These are phyloP conservation scores for Taphrina wiesneri DNA, from an alignment of 1,139 yeast genomes.

Conservation along the genomic window DNA sequence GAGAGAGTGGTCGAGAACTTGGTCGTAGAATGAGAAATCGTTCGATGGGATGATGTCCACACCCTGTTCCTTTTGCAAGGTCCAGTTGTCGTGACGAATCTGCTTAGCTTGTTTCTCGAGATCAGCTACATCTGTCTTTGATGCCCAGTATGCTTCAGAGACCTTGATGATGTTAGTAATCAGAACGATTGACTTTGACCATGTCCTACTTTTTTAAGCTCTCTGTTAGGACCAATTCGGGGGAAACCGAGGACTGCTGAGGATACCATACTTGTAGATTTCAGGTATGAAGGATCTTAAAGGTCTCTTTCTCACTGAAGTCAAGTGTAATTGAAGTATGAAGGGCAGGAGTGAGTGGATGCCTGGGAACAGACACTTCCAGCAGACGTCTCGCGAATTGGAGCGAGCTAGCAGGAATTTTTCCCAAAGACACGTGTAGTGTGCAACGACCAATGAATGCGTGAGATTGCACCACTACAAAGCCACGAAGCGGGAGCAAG, in stretches of 20 bases:
- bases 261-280: conserved; percentile 31
- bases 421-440: neutral
- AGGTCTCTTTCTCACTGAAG: neutral
- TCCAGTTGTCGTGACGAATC: conserved; percentile 95
- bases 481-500: neutral
- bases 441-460: neutral
- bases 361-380: neutral
- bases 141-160: conserved; percentile 98
- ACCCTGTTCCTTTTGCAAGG: conserved; percentile 94
- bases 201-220: conserved; percentile 27
- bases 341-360: neutral
- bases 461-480: neutral
- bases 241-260: conserved; percentile 39
- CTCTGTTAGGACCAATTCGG: conserved; percentile 36
- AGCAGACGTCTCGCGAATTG: neutral
- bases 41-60: conserved; percentile 96
- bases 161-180: conserved; percentile 51
- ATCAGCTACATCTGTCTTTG: conserved; percentile 84
- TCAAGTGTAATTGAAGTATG: neutral
- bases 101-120: conserved; percentile 90
- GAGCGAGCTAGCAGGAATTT: conserved; percentile 7
- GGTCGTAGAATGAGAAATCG: conserved; percentile 98
- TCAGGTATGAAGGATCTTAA: neutral
- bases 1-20: conserved; percentile 87
- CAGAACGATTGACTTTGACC: neutral